Evolutionary conservation across 768 basidiomycete species (phyloP).

Genomic region (Suillus lakei): DNA sequence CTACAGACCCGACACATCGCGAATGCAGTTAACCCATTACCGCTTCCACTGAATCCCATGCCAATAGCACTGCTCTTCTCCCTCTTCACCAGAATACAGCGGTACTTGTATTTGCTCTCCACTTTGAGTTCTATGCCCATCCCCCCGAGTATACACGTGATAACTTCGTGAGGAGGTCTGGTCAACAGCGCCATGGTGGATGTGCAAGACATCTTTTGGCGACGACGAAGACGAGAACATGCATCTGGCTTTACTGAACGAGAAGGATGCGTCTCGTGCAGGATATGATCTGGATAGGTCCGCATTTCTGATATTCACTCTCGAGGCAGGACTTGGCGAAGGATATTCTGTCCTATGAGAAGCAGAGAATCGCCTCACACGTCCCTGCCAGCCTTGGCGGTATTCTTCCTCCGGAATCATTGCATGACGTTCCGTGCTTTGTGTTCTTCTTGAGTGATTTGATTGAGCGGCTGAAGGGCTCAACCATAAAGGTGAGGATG

Average conservation of each 20-base stretch:
- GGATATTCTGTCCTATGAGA: conserved; percentile 28
- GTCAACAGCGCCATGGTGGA: conserved; percentile 93
- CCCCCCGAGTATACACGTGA: conserved; percentile 80
- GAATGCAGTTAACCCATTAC: conserved; percentile 68
- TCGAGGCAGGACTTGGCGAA: conserved; percentile 34
- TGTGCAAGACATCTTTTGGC: conserved; percentile 61
- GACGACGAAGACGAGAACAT: conserved; percentile 37
- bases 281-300: conserved; percentile 25
- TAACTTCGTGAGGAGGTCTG: conserved; percentile 88
- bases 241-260: conserved; percentile 43
- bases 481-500: conserved; percentile 88
- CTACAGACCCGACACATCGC: conserved; percentile 81
- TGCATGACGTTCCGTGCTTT: conserved; percentile 97
- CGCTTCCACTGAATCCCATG: conserved; percentile 45
- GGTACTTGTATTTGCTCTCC: conserved; percentile 90
- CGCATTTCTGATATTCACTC: conserved; percentile 24
- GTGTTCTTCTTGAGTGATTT: conserved; percentile 41
- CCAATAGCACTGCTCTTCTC: conserved; percentile 58
- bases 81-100: conserved; percentile 81
- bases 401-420: conserved; percentile 89
- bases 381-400: conserved; percentile 39
- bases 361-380: conserved; percentile 22
- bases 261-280: conserved; percentile 34
- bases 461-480: conserved; percentile 63
- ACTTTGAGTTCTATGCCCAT: conserved; percentile 91